Evolutionary conservation across 164 flowering plant species (phyloP).

Genomic region (Piper betle): DNA sequence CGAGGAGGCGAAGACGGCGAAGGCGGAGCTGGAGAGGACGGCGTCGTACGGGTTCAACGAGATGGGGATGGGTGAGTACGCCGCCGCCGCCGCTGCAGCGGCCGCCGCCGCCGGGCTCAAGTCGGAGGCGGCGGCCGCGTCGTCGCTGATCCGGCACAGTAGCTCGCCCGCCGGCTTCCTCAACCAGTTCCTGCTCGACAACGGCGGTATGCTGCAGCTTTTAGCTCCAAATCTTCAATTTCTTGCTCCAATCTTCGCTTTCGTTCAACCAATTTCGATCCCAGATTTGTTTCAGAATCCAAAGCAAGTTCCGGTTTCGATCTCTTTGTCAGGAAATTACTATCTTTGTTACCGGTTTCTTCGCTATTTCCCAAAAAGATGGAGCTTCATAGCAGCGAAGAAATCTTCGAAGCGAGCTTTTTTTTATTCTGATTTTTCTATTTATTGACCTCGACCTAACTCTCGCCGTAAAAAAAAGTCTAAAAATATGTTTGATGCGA

Average conservation of each 20-base stretch:
- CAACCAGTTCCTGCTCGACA: conserved; percentile 29
- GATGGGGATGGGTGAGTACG: conserved; percentile 8
- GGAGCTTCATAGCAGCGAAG: no score
- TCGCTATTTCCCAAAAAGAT: no score
- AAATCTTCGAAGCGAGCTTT: not conserved
- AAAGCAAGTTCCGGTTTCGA: not conserved
- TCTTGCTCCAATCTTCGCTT: not conserved
- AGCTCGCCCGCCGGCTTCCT: conserved; percentile 78
- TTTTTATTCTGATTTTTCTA: not conserved
- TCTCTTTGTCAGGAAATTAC: not conserved
- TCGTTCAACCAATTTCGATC: not conserved
- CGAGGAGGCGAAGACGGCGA: not conserved
- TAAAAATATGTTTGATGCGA: no score
- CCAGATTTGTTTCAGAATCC: not conserved
- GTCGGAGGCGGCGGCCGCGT: conserved; percentile 13
- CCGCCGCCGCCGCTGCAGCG: conserved; percentile 3
- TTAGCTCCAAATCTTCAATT: not conserved
- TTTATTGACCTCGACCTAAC: no score
- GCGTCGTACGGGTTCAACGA: conserved; percentile 23
- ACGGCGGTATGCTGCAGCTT: conserved; percentile 3
- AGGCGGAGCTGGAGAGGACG: conserved; percentile 15
- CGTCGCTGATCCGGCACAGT: conserved; percentile 46
- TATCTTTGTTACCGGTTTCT: no score
- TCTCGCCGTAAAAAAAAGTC: no score
- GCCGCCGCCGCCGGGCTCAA: conserved; percentile 9